Conservation (phyloP, 768 basidiomycete species). For the Serpula lacrymans region DNA sequence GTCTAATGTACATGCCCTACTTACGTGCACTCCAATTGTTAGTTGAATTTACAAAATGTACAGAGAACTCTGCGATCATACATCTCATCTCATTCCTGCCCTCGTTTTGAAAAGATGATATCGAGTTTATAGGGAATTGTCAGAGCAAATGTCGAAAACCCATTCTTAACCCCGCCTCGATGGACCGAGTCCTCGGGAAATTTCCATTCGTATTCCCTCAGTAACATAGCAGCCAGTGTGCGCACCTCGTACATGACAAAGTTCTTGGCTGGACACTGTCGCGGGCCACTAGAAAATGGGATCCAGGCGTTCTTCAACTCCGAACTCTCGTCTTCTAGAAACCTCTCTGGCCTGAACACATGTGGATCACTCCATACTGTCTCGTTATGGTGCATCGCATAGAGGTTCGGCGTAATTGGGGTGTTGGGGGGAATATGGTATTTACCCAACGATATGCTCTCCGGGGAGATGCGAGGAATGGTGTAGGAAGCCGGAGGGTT, state of each 20-base stretch:
- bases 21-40: no score
- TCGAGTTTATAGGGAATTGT: constrained; percentile 29
- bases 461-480: constrained; percentile 14
- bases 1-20: no score
- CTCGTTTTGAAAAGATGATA: constrained; percentile 22
- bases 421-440: neutral
- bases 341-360: constrained; percentile 28
- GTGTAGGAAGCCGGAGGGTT: constrained; percentile 19
- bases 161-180: constrained; percentile 24
- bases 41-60: no score
- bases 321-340: constrained; percentile 12
- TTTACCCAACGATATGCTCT: neutral
- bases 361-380: constrained; percentile 27
- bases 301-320: constrained; percentile 18
- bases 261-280: constrained; percentile 28
- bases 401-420: neutral
- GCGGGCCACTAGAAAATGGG: constrained; percentile 28
- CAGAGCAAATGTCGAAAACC: constrained; percentile 30
- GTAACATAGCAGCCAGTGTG: constrained; percentile 29
- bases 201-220: constrained; percentile 27
- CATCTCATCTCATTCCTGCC: no score
- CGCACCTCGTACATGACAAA: constrained; percentile 27
- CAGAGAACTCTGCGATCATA: no score
- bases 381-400: constrained; percentile 15
- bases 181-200: constrained; percentile 25